These are phyloP conservation scores for Lippia alba DNA, from an alignment of 305 asterid species.

Conservation along the genomic window DNA sequence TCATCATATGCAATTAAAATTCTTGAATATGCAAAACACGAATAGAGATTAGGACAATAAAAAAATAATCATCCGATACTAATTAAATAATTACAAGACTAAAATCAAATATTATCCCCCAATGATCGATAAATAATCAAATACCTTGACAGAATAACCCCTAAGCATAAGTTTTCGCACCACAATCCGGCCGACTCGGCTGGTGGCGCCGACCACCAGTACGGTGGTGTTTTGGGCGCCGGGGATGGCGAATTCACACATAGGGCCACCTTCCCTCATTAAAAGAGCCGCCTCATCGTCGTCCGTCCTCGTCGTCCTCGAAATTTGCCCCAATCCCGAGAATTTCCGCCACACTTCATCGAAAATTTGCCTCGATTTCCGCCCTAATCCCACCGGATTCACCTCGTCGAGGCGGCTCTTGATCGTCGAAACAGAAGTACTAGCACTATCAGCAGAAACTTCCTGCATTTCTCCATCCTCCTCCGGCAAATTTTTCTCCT, in stretches of 20 bases:
- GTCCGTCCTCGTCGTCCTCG: slow-evolving; percentile 67
- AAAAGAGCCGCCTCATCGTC: slow-evolving; percentile 70
- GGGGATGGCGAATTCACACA: slow-evolving; percentile 93
- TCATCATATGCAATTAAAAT: background rate
- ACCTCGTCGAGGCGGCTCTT: slow-evolving; percentile 77
- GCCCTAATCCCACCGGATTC: slow-evolving; percentile 92
- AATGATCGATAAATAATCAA: background rate
- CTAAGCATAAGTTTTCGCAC: slow-evolving; percentile 95
- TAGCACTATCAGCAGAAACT: slow-evolving; percentile 14
- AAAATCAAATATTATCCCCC: background rate
- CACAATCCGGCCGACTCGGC: slow-evolving; percentile 93
- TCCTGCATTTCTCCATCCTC: slow-evolving; percentile 27
- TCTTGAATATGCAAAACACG: too few species aligned
- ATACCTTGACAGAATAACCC: slow-evolving; percentile 92
- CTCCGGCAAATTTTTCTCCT: slow-evolving; percentile 45
- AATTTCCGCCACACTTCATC: slow-evolving; percentile 96
- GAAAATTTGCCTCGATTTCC: slow-evolving; percentile 84
- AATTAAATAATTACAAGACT: background rate
- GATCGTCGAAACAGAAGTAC: slow-evolving; percentile 62
- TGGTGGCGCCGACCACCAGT: slow-evolving; percentile 94
- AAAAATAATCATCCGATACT: background rate
- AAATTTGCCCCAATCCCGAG: slow-evolving; percentile 88
- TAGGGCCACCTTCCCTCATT: slow-evolving; percentile 86
- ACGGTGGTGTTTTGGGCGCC: slow-evolving; percentile 97
- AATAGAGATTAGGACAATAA: background rate